phyloP scores from a whole-genome alignment of 345 rosid genomes.

The Gossypium australe region DNA sequence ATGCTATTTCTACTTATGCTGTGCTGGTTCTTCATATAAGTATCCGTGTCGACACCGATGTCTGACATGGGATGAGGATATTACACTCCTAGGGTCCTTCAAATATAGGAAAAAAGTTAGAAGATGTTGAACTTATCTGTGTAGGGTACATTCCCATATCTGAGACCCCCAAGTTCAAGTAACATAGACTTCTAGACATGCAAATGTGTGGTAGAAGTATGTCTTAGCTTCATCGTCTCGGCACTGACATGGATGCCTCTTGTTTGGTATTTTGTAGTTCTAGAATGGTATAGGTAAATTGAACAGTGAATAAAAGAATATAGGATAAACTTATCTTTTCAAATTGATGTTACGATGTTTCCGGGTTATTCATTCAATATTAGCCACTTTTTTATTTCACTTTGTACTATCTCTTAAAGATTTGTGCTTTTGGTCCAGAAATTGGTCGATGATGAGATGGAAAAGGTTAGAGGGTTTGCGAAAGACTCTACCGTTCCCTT shows the following conservation, averaged over 20 bases:
- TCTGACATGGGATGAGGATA: background rate
- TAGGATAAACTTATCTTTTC: background rate
- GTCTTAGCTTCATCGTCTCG: background rate
- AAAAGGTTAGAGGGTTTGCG: conserved; percentile 80
- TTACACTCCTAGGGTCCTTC: background rate
- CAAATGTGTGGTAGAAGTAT: background rate
- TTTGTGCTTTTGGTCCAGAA: conserved; percentile 37
- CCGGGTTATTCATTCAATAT: background rate
- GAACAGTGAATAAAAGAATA: background rate
- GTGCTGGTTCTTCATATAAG: background rate
- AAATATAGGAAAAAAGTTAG: background rate
- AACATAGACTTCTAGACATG: background rate
- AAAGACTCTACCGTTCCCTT: conserved; percentile 75
- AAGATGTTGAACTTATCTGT: background rate
- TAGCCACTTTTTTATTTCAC: background rate
- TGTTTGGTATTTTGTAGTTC: background rate
- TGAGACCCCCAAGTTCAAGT: background rate
- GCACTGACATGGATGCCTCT: background rate
- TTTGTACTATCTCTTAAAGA: background rate
- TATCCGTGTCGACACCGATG: background rate
- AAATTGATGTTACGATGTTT: background rate
- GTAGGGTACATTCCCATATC: background rate
- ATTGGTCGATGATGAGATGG: conserved; percentile 83
- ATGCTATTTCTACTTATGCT: background rate
- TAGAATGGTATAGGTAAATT: background rate